A percentile compares a stretch with the other conserved stretches of the same genome.
Evolutionary conservation across 495 filamentous ascomycete genomes (phyloP).

Genomic region (Penicillium bialowiezense): DNA sequence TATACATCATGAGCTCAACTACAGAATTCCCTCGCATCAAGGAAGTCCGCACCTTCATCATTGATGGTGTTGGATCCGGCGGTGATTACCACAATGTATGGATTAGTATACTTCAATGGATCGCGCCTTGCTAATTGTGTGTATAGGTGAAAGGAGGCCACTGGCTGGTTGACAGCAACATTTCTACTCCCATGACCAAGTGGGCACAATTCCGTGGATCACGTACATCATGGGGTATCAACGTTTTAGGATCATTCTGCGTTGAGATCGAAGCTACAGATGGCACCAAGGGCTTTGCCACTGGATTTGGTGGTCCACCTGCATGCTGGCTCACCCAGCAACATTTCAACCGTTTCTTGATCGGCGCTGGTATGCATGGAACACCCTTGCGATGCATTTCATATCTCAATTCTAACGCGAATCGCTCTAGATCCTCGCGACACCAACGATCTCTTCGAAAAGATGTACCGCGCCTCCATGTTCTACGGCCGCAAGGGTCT

Average conservation of each 20-base stretch:
- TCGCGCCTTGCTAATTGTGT: conserved; percentile 1
- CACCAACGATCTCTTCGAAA: conserved; percentile 85
- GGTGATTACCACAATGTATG: conserved; percentile 91
- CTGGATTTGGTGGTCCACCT: conserved; percentile 88
- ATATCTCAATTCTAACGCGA: background rate
- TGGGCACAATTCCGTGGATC: conserved; percentile 86
- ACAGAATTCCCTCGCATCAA: conserved; percentile 60
- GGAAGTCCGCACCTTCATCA: conserved; percentile 74
- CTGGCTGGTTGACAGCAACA: conserved; percentile 88
- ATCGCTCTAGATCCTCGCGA: conserved; percentile 67
- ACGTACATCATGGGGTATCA: conserved; percentile 91
- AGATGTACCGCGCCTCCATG: conserved; percentile 93
- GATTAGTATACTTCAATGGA: background rate
- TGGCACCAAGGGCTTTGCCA: conserved; percentile 88
- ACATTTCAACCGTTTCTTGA: conserved; percentile 87
- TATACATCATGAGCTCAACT: conserved; percentile 34
- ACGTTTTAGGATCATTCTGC: conserved; percentile 89
- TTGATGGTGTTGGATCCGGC: conserved; percentile 81
- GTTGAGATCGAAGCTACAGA: conserved; percentile 88
- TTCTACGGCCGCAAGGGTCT: conserved; percentile 94
- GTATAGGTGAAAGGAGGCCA: conserved; percentile 74
- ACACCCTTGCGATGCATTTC: background rate
- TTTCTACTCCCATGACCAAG: conserved; percentile 85
- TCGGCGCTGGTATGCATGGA: conserved; percentile 60
- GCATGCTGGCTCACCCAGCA: conserved; percentile 90